A percentile compares a stretch with the other conserved stretches of the same genome.
Evolutionary conservation across 2,329 filamentous ascomycete genomes (phyloP).

Genomic region (Pyricularia sp.): DNA sequence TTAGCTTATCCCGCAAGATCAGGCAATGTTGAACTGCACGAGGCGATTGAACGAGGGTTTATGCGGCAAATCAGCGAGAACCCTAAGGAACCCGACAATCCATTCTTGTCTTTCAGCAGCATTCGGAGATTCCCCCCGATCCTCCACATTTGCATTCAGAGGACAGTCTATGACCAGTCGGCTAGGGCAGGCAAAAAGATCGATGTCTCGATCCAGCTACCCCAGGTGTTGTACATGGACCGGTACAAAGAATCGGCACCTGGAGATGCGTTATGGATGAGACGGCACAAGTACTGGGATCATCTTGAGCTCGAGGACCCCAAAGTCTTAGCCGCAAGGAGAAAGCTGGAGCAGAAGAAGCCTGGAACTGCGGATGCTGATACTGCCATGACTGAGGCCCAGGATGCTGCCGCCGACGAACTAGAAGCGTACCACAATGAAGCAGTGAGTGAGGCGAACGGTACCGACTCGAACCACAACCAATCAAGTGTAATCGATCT

Average conservation of each 20-base stretch:
- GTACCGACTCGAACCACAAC: background rate
- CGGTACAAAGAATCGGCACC: conserved; percentile 64
- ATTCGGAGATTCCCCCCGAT: conserved; percentile 71
- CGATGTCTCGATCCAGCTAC: conserved; percentile 63
- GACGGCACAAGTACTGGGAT: conserved; percentile 60
- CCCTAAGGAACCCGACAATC: conserved; percentile 27
- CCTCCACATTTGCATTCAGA: conserved; percentile 79
- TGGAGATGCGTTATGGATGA: conserved; percentile 46
- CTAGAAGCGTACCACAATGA: background rate
- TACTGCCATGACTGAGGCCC: background rate
- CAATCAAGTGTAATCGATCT: background rate
- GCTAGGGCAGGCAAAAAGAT: conserved; percentile 47
- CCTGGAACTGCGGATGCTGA: background rate
- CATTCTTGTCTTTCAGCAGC: conserved; percentile 49
- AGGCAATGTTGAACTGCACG: conserved; percentile 54
- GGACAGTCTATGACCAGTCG: conserved; percentile 53
- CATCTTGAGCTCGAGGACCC: conserved; percentile 21
- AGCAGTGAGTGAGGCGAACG: background rate
- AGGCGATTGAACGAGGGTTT: conserved; percentile 75
- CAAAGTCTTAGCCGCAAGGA: background rate
- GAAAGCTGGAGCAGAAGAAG: conserved; percentile 2
- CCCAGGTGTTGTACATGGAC: conserved; percentile 73
- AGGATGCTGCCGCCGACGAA: background rate
- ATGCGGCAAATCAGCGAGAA: conserved; percentile 64
- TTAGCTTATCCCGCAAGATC: conserved; percentile 43